Evolutionary conservation across 1,139 yeast species (phyloP).

Genomic region (Lodderomyces theae): DNA sequence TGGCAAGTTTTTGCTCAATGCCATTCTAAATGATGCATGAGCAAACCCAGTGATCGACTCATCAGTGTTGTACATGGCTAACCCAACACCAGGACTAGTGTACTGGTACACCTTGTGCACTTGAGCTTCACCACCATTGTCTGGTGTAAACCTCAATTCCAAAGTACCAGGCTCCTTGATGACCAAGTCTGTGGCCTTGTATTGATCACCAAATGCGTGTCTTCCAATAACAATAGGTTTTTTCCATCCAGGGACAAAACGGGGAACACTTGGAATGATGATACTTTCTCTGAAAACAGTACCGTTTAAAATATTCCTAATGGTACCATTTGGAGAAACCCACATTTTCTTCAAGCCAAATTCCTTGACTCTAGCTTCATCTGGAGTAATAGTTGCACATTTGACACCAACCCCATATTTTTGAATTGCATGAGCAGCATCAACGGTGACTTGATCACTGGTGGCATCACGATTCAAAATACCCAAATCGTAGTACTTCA

Average conservation of each 20-base stretch:
- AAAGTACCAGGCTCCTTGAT: slow-evolving; percentile 68
- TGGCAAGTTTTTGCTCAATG: slow-evolving; percentile 62
- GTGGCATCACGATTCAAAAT: slow-evolving; percentile 70
- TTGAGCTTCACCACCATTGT: slow-evolving; percentile 51
- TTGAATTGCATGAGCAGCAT: slow-evolving; percentile 73
- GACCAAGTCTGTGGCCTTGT: slow-evolving; percentile 74
- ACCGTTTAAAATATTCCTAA: slow-evolving; percentile 77
- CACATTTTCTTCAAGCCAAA: slow-evolving; percentile 77
- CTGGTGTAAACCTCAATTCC: slow-evolving; percentile 63
- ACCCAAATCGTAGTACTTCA: slow-evolving; percentile 74
- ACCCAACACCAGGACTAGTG: slow-evolving; percentile 67
- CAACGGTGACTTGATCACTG: slow-evolving; percentile 67
- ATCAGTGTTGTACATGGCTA: slow-evolving; percentile 82
- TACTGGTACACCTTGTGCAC: slow-evolving; percentile 58
- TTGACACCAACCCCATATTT: slow-evolving; percentile 79
- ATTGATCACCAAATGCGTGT: slow-evolving; percentile 85
- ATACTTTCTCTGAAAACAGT: slow-evolving; percentile 85
- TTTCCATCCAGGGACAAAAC: slow-evolving; percentile 77
- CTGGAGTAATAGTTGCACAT: slow-evolving; percentile 87
- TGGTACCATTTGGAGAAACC: slow-evolving; percentile 84
- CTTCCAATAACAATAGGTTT: slow-evolving; percentile 82
- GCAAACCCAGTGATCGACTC: slow-evolving; percentile 79
- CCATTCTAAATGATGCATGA: slow-evolving; percentile 73
- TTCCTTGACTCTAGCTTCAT: slow-evolving; percentile 76
- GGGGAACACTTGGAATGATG: slow-evolving; percentile 71